Base-by-base conservation (phyloP, 1,284 basidiomycete genomes). In the Rhodotorula glutinis region DNA sequence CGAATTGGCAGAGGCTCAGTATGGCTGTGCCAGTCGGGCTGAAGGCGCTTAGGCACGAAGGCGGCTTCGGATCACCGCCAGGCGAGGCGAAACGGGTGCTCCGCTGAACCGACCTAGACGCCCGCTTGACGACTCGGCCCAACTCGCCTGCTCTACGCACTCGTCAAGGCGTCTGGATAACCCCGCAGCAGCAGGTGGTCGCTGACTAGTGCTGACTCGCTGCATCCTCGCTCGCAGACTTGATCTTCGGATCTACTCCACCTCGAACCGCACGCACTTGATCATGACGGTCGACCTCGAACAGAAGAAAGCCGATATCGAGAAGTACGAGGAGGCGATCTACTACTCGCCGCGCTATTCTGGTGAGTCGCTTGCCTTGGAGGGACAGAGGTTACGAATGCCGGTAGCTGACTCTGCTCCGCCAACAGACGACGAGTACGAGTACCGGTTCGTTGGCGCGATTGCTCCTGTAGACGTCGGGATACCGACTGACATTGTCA, bases 251-350 rank as follows among this genome's bases (percentile, higher is more conserved):
- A n/a, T n/a, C 29, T 23, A 46, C 25, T 30, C 10, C 56, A 13
- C 11, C 44, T 21, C 44, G n/a, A 9, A 23, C 17, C 19, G 44
- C 44, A 46, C 10, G 17, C 19, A 21, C 17, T 16, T 21, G 13
- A 16, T 29, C 10, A 44, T 23, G n/a, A 56, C 29, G 43, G 27
- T 52, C 58, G 61, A 56, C 47, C 23, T 47, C 19, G 66, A 67
- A 41, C 62, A 72, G 51, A 56, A 59, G 29, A 52, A 60, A 27
- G 43, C 65, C 16, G 71, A 63, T 46, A 63, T 72, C 10, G 71
- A 67, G 2, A 55, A 62, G 52, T 66, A 56, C 57, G 29, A 51
- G 2, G 63, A 67, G 5, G 19, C 43, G 9, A 67, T 72, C 59
- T 72, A 63, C 23, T 57, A 63, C 57, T 53, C 40, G 27, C 27